Evolutionary conservation across 179 eudicot genomes (phyloP).

Genomic region (Silene vulgaris): DNA sequence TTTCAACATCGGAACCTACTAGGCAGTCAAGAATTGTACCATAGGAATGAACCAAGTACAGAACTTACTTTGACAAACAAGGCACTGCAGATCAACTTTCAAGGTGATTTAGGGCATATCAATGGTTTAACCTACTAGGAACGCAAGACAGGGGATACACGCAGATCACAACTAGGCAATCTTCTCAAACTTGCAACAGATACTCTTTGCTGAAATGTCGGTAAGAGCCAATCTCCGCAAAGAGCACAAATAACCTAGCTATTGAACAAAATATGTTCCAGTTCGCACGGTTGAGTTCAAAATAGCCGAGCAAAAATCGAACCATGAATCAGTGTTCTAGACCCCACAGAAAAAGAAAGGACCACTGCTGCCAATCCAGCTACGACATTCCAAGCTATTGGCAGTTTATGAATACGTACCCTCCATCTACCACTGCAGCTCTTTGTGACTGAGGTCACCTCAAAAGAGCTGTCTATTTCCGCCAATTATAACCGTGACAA

Average conservation of each 20-base stretch:
- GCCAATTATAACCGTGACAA: conserved; percentile 24
- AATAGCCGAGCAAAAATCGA: background rate
- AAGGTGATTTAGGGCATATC: conserved; percentile 8
- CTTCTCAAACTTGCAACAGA: conserved; percentile 7
- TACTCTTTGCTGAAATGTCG: conserved; percentile 13
- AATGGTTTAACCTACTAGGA: conserved; percentile 19
- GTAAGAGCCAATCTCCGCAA: conserved; percentile 22
- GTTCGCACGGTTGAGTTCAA: background rate
- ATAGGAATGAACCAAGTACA: conserved; percentile 8
- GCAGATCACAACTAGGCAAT: conserved; percentile 18
- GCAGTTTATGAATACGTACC: conserved; percentile 26
- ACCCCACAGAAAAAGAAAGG: conserved; percentile 11
- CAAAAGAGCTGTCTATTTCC: conserved; percentile 25
- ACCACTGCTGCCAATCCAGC: conserved; percentile 23
- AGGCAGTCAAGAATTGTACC: background rate
- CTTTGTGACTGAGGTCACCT: conserved; percentile 23
- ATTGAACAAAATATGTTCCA: background rate
- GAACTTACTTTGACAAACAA: conserved; percentile 19
- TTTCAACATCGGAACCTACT: no score
- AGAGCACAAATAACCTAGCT: conserved; percentile 13
- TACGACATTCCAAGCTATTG: conserved; percentile 22
- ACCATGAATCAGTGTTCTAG: conserved; percentile 1
- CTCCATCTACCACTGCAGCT: conserved; percentile 27
- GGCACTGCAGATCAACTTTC: conserved; percentile 9
- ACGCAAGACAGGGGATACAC: conserved; percentile 14